phyloP scores from a whole-genome alignment of 1,284 basidiomycete species.

The Naganishia sp. region DNA sequence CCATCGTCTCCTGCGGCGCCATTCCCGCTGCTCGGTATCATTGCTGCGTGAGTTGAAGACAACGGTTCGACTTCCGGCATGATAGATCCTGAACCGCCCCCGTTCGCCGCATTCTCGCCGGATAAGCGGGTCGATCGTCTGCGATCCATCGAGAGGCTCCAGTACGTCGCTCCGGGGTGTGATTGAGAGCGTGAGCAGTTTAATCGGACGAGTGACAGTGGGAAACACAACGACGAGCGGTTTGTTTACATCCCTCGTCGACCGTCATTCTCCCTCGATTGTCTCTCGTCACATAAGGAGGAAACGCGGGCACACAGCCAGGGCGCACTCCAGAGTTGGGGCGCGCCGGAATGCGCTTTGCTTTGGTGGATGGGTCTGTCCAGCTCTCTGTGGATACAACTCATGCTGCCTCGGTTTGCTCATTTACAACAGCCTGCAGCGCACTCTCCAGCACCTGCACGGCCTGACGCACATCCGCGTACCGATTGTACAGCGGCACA shows the following conservation, averaged over 20 bases:
- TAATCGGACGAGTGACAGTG: background rate
- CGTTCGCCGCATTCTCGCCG: constrained; percentile 20
- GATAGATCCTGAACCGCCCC: background rate
- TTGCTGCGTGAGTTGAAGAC: background rate
- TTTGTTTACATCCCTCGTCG: constrained; percentile 25
- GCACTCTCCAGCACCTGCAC: constrained; percentile 64
- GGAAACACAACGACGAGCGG: background rate
- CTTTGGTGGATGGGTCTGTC: background rate
- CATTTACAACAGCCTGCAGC: constrained; percentile 34
- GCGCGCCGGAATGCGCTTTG: constrained; percentile 4
- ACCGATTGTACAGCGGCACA: constrained; percentile 77
- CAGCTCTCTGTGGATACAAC: background rate
- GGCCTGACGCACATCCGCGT: constrained; percentile 71
- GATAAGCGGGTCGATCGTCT: constrained; percentile 24
- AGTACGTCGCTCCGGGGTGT: background rate
- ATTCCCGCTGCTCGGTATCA: background rate
- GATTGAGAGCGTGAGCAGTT: background rate
- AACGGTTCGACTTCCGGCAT: background rate
- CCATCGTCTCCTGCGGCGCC: background rate
- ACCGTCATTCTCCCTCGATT: background rate
- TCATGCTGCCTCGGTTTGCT: background rate
- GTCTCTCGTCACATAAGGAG: constrained; percentile 13
- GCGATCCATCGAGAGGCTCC: constrained; percentile 14
- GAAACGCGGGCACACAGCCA: constrained; percentile 1
- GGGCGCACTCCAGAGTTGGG: background rate